Evolutionary conservation across 1,284 basidiomycete species (phyloP), one percentile per base, ranked within the genome.

Genomic region (Violaceomyces palustris): DNA sequence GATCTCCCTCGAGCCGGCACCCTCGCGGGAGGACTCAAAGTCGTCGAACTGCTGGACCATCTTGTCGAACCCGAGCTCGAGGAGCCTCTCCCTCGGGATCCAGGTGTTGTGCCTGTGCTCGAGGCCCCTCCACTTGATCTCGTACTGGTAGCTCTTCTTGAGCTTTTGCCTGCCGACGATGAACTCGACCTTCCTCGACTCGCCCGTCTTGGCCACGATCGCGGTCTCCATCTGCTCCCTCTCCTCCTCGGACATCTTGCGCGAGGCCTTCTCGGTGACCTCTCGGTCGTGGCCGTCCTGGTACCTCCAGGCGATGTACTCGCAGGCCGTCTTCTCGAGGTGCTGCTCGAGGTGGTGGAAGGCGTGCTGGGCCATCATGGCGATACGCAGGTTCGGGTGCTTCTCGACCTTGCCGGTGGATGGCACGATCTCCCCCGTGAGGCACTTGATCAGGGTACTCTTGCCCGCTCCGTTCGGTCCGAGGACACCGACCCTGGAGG

Each of bases 211-310:
- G 35, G 92, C 90, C 50, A 88, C 82, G 79, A 94, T 94, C 18
- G 92, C 88, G 45, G 82, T 81, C 51, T 93, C 88, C 66, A 96
- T 79, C 64, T 87, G 72, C 8, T 78, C 80, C 73, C 84, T 82
- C 72, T 98, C 93, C 74, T 89, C 92, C 33, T 82, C 81, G n/a
- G 89, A 88, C 57, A 98, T 76, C 28, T 84, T 83, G 57, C 93
- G 89, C 19, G 91, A 93, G 12, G 67, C 70, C 77, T 96, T 97
- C 77, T 94, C 90, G 57, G 94, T 75, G 47, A 96, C 79, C 76
- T 98, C 79, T 84, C 92, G 87, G 79, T 98, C 93, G 75, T 94
- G 88, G 36, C 93, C 94, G 75, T 96, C 92, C 76, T 97, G 92
- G 83, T 92, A 98, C 68, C 93, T 87, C 93, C 93, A 98, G 77